These are phyloP conservation scores for Pseudopyrenochaeta lycopersici DNA, from an alignment of 2,329 filamentous ascomycete species.

Conservation along the genomic window DNA sequence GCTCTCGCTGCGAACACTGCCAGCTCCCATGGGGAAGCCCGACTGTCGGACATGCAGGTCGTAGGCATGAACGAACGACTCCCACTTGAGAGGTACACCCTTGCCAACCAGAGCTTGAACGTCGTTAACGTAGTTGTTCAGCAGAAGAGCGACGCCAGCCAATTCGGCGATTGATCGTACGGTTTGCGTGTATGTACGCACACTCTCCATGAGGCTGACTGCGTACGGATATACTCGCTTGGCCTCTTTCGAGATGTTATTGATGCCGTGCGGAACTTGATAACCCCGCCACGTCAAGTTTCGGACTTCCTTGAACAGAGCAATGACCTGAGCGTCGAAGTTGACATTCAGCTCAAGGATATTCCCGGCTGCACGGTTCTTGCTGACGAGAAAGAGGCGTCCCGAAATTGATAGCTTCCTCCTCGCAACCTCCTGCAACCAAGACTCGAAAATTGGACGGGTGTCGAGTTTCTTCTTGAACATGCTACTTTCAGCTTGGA, in stretches of 20 bases:
- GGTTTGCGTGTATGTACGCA: constrained; percentile 91
- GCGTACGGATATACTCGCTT: constrained; percentile 98
- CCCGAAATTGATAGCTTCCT: constrained; percentile 92
- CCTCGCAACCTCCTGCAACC: constrained; percentile 88
- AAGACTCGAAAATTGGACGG: constrained; percentile 91
- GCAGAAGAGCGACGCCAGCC: constrained; percentile 84
- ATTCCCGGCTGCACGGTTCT: constrained; percentile 90
- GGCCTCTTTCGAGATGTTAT: constrained; percentile 97
- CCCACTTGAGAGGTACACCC: constrained; percentile 91
- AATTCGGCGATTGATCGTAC: constrained; percentile 84
- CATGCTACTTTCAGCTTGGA: constrained; percentile 88
- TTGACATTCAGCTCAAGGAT: constrained; percentile 90
- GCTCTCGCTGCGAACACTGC: constrained; percentile 73
- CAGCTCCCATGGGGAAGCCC: constrained; percentile 66
- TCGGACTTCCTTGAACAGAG: constrained; percentile 96
- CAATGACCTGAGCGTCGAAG: constrained; percentile 96
- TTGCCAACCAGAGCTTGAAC: constrained; percentile 84
- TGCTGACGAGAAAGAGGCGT: constrained; percentile 87
- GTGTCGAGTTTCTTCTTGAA: constrained; percentile 98
- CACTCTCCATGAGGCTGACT: constrained; percentile 97
- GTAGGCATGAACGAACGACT: constrained; percentile 97
- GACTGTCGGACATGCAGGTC: constrained; percentile 81
- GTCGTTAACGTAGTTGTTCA: constrained; percentile 92
- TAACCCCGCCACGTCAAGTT: constrained; percentile 96
- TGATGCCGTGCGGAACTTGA: constrained; percentile 91